These are phyloP conservation scores for Alternaria viburni DNA, from an alignment of 2,329 filamentous ascomycete species.

Conservation along the genomic window DNA sequence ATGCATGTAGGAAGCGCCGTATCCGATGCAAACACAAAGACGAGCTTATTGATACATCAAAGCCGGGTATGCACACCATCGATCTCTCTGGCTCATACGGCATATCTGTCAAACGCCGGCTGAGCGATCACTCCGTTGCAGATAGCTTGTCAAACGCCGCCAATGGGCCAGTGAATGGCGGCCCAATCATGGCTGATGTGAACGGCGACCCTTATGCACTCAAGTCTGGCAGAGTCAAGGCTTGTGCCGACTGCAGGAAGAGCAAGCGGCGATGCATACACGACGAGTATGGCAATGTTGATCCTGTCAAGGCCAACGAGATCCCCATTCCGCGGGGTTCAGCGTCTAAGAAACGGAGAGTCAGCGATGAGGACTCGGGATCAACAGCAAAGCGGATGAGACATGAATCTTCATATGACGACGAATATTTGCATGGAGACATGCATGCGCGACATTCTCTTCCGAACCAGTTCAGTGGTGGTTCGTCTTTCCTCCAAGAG, in stretches of 20 bases:
- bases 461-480: constrained; percentile 27
- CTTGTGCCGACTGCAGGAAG: constrained; percentile 70
- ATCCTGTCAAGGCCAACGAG: constrained; percentile 68
- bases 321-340: constrained; percentile 65
- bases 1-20: constrained; percentile 66
- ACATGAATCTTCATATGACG: constrained; percentile 34
- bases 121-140: constrained; percentile 39
- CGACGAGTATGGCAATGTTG: constrained; percentile 68
- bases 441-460: constrained; percentile 32
- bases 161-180: constrained; percentile 32
- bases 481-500: constrained; percentile 30
- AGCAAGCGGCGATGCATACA: constrained; percentile 74
- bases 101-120: constrained; percentile 42
- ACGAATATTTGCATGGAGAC: constrained; percentile 30
- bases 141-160: constrained; percentile 24
- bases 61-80: constrained; percentile 40
- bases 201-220: constrained; percentile 51
- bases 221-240: constrained; percentile 67
- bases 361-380: constrained; percentile 39
- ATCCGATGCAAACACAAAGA: constrained; percentile 70
- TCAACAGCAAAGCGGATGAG: constrained; percentile 34
- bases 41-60: constrained; percentile 50
- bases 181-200: constrained; percentile 43
- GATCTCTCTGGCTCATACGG: constrained; percentile 41
- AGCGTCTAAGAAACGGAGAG: constrained; percentile 61